A percentile compares a stretch with the other conserved stretches of the same genome.
phyloP scores from a whole-genome alignment of 2,329 filamentous ascomycete species.

The Aspergillus chevalieri region DNA sequence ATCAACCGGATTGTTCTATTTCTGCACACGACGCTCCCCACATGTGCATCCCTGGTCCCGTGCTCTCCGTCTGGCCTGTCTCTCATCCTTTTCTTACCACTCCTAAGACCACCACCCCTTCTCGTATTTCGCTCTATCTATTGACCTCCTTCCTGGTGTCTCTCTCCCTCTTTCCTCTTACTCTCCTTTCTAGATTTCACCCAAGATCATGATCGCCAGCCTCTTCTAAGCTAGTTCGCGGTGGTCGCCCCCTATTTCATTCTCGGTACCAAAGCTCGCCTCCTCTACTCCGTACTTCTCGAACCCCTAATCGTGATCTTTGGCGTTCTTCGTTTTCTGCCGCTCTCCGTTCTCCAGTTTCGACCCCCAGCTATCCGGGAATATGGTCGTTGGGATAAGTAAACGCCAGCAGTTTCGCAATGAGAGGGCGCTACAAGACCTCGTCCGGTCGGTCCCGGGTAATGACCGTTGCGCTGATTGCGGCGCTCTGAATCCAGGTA shows the following conservation, averaged over 20 bases:
- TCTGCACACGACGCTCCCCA: not conserved
- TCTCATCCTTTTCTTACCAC: not conserved
- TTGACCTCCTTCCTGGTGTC: not conserved
- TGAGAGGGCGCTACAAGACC: conserved; percentile 82
- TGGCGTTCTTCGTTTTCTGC: not conserved
- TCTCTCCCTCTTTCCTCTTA: not conserved
- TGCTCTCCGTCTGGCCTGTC: not conserved
- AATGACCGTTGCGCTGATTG: conserved; percentile 96
- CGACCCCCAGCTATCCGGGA: conserved; percentile 5
- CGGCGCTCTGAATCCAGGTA: conserved; percentile 83
- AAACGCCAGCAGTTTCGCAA: conserved; percentile 98
- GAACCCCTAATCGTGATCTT: not conserved
- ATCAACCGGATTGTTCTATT: not conserved
- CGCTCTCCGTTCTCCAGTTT: not conserved
- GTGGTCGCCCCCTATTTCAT: too few species aligned
- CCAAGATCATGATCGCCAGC: too few species aligned
- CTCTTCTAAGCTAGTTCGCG: too few species aligned
- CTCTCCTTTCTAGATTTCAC: not conserved
- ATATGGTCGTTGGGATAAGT: conserved; percentile 70
- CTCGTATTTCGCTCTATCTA: not conserved
- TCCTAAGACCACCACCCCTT: not conserved
- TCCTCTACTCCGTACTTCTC: not conserved
- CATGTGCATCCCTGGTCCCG: not conserved
- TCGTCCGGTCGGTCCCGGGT: conserved; percentile 75
- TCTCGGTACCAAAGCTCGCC: too few species aligned